Conservation (phyloP, 2,329 filamentous ascomycete species). For the Stemphylium beticola region DNA sequence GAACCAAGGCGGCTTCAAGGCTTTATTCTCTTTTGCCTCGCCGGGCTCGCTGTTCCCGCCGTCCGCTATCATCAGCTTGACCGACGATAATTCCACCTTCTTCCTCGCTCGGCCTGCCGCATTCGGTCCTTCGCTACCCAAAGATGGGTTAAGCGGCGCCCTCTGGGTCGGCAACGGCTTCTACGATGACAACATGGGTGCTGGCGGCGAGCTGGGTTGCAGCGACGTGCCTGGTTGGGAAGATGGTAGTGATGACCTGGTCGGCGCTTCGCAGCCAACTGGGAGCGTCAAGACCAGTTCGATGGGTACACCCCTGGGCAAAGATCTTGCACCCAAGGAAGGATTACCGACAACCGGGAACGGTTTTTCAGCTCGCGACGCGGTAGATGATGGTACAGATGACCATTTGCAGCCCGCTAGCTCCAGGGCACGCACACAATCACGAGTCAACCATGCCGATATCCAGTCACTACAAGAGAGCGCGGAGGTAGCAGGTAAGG, state of each 20-base stretch:
- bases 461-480: conserved; percentile 91
- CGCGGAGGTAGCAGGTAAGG: conserved; percentile 90
- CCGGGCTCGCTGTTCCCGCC: conserved; percentile 90
- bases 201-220: conserved; percentile 88
- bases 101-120: conserved; percentile 92
- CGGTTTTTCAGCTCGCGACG: conserved; percentile 2
- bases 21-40: conserved; percentile 58
- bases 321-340: conserved; percentile 1
- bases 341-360: background rate
- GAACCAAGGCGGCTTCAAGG: conserved; percentile 44
- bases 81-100: conserved; percentile 97
- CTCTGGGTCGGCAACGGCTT: conserved; percentile 95
- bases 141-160: conserved; percentile 80
- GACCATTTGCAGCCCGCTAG: conserved; percentile 70
- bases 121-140: conserved; percentile 81
- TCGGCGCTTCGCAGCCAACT: conserved; percentile 8
- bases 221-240: conserved; percentile 93
- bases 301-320: background rate
- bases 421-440: conserved; percentile 30
- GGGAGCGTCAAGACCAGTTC: background rate
- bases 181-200: conserved; percentile 72
- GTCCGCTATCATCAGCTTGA: conserved; percentile 93
- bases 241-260: conserved; percentile 52
- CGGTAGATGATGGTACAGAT: conserved; percentile 77
- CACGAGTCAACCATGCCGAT: conserved; percentile 69